phyloP scores from a whole-genome alignment of 2,329 filamentous ascomycete genomes.

The Niveomyces coronatus region DNA sequence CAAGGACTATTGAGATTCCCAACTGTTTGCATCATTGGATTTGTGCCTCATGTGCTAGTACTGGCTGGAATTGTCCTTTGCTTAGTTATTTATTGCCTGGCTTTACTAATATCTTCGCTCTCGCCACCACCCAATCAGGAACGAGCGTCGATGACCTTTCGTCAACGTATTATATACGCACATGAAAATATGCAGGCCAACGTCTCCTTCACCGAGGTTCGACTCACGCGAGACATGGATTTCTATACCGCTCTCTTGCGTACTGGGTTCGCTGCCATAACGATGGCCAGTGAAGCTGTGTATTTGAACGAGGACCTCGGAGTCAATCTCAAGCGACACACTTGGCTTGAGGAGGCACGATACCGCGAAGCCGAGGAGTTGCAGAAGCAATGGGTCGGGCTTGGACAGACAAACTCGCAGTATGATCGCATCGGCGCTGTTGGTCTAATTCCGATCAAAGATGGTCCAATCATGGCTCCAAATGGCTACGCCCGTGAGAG shows the following conservation, averaged over 20 bases:
- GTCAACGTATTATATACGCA: slow-evolving; percentile 56
- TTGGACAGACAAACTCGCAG: slow-evolving; percentile 34
- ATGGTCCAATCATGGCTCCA: slow-evolving; percentile 29
- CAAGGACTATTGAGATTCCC: slow-evolving; percentile 76
- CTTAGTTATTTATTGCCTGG: slow-evolving; percentile 64
- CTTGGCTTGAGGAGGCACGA: slow-evolving; percentile 87
- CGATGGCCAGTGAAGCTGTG: slow-evolving; percentile 89
- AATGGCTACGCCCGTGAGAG: slow-evolving; percentile 62
- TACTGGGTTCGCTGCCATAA: slow-evolving; percentile 78
- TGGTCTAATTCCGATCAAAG: slow-evolving; percentile 44
- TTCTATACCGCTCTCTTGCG: slow-evolving; percentile 88
- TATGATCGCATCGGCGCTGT: slow-evolving; percentile 45
- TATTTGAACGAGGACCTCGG: slow-evolving; percentile 83
- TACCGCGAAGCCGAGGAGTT: slow-evolving; percentile 63
- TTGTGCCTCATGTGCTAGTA: slow-evolving; percentile 88
- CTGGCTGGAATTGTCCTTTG: slow-evolving; percentile 69
- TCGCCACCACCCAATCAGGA: slow-evolving; percentile 20
- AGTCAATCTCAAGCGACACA: slow-evolving; percentile 63
- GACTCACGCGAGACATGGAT: slow-evolving; percentile 79
- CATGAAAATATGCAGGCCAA: slow-evolving; percentile 90
- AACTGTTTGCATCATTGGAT: slow-evolving; percentile 88
- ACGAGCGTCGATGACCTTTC: slow-evolving; percentile 29
- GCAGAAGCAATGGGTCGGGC: slow-evolving; percentile 39
- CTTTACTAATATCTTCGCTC: slow-evolving; percentile 61
- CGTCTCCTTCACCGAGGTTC: slow-evolving; percentile 69